These are phyloP conservation scores for Cudoniella acicularis DNA, from an alignment of 495 filamentous ascomycete genomes.

Conservation along the genomic window DNA sequence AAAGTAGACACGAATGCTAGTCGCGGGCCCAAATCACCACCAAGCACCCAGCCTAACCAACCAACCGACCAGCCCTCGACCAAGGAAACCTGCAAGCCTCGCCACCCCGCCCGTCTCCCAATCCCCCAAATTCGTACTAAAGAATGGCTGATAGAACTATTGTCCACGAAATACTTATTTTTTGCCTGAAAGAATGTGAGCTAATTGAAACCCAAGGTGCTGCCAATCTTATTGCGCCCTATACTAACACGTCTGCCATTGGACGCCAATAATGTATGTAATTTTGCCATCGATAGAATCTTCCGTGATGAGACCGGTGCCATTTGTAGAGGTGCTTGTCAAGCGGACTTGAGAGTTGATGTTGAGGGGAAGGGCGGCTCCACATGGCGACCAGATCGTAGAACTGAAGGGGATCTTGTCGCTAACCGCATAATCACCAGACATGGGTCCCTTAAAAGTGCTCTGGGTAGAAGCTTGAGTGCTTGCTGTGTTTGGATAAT, in stretches of 20 bases:
- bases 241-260: slow-evolving; percentile 27
- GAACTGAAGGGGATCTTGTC: slow-evolving; percentile 34
- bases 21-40: not conserved
- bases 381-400: slow-evolving; percentile 42
- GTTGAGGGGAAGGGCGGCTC: slow-evolving; percentile 35
- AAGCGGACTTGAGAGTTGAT: slow-evolving; percentile 42
- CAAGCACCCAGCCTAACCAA: not conserved
- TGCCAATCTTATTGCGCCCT: not conserved
- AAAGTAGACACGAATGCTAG: not conserved
- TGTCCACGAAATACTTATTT: slow-evolving; percentile 2
- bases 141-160: not conserved
- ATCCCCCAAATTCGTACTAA: not conserved
- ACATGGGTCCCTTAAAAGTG: slow-evolving; percentile 33
- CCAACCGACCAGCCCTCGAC: not conserved
- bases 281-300: slow-evolving; percentile 38
- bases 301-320: slow-evolving; percentile 33
- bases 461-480: slow-evolving; percentile 32
- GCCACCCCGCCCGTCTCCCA: not conserved
- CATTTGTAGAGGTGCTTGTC: slow-evolving; percentile 5
- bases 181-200: slow-evolving; percentile 12
- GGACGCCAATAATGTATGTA: slow-evolving; percentile 30
- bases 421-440: slow-evolving; percentile 36
- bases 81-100: not conserved
- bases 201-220: not conserved
- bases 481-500: slow-evolving; percentile 14